Conservation (phyloP, 129 eudicot species). For the Centaurea solstitialis region DNA sequence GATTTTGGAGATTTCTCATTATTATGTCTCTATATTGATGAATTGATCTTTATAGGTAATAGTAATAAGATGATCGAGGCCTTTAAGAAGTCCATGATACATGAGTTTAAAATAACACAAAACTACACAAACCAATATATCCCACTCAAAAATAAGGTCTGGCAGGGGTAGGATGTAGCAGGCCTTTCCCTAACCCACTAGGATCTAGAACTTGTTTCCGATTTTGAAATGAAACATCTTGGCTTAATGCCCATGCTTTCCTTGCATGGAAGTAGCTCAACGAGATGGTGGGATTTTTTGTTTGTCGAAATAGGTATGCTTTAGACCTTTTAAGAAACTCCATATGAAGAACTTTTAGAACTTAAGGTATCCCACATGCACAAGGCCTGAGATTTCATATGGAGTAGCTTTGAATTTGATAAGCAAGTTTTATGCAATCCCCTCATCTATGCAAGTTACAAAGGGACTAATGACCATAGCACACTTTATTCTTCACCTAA, state of each 20-base stretch:
- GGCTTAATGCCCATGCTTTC: not conserved
- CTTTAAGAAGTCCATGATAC: constrained; percentile 9
- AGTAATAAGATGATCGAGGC: constrained; percentile 1
- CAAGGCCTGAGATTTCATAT: constrained; percentile 12
- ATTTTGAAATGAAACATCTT: too few species aligned
- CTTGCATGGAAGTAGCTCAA: not conserved
- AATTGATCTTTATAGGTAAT: constrained; percentile 1
- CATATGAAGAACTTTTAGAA: not conserved
- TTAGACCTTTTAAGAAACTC: constrained; percentile 12
- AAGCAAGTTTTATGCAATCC: not conserved
- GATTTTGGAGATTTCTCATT: constrained; percentile 1
- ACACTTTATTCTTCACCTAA: not conserved
- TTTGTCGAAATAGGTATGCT: constrained; percentile 12
- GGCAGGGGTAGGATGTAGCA: too few species aligned
- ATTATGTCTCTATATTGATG: not conserved
- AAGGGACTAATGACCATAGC: constrained; percentile 12
- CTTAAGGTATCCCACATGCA: not conserved
- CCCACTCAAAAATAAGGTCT: not conserved
- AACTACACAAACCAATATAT: not conserved
- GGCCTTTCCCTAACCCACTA: too few species aligned
- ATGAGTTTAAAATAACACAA: constrained; percentile 1
- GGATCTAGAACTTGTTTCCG: too few species aligned
- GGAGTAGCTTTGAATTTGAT: not conserved
- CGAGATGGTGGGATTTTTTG: not conserved
- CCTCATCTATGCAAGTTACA: constrained; percentile 9